These are phyloP conservation scores for Austroboletus festivus DNA, from an alignment of 768 basidiomycete genomes.

Conservation along the genomic window DNA sequence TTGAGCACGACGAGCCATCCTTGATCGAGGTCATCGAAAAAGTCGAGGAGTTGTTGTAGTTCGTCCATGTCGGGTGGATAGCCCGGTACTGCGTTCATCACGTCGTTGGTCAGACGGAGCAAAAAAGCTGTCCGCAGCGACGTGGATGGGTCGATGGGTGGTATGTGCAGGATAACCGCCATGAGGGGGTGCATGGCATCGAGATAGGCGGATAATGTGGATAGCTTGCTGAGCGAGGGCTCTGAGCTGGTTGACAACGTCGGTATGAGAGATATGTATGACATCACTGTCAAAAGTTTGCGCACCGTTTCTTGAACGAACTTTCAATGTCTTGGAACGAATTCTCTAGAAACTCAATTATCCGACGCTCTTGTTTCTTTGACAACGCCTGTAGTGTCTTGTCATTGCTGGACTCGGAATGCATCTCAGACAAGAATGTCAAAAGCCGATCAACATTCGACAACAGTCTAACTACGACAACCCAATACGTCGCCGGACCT, in stretches of 20 bases:
- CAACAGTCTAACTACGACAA: constrained; percentile 29
- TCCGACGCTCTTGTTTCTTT: constrained; percentile 57
- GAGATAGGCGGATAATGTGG: constrained; percentile 60
- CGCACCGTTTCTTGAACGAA: constrained; percentile 73
- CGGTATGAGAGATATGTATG: not conserved
- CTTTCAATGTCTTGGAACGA: constrained; percentile 63
- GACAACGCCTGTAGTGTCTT: constrained; percentile 37
- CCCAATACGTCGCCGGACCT: constrained; percentile 70
- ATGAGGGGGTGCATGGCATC: constrained; percentile 54
- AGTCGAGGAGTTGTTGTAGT: constrained; percentile 57
- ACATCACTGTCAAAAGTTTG: constrained; percentile 3
- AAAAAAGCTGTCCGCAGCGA: constrained; percentile 62
- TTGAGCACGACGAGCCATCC: constrained; percentile 69
- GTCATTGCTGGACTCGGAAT: not conserved
- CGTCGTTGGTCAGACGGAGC: constrained; percentile 70
- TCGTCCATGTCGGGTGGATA: constrained; percentile 47
- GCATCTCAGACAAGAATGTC: not conserved
- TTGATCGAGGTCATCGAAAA: constrained; percentile 70
- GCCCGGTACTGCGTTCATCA: constrained; percentile 56
- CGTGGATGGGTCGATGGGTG: constrained; percentile 69
- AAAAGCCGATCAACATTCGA: constrained; percentile 19
- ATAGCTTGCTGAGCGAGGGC: constrained; percentile 38
- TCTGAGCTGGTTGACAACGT: constrained; percentile 18
- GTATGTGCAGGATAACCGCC: constrained; percentile 66
- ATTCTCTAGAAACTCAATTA: constrained; percentile 64